A percentile compares a stretch with the other conserved stretches of the same genome.
Evolutionary conservation across 495 filamentous ascomycete species (phyloP).

Genomic region (Tricharina praecox): DNA sequence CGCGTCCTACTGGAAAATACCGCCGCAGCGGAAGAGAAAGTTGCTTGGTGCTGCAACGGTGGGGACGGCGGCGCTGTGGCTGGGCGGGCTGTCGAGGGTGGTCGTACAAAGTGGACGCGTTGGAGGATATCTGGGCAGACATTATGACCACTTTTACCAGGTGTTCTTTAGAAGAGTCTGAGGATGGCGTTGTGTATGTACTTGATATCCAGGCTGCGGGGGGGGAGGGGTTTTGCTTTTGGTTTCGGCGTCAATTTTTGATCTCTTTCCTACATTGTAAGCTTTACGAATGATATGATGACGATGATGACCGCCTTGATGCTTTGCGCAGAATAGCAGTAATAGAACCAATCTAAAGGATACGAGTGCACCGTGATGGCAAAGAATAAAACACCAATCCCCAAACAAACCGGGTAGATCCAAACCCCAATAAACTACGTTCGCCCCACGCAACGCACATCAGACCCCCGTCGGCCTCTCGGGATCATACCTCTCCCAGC

Average conservation of each 20-base stretch:
- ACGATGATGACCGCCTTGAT: too few relatives aligned
- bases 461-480: conserved; percentile 13
- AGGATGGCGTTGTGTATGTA: too few relatives aligned
- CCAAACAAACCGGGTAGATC: not conserved
- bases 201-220: too few relatives aligned
- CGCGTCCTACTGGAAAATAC: conserved; percentile 30
- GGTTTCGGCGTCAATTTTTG: too few relatives aligned
- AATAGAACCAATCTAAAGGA: not conserved
- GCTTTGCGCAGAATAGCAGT: too few relatives aligned
- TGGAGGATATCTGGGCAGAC: conserved; percentile 58
- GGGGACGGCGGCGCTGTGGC: conserved; percentile 48
- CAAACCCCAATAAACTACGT: not conserved
- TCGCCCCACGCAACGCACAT: not conserved
- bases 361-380: not conserved
- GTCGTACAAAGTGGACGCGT: conserved; percentile 55
- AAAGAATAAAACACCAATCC: not conserved
- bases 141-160: conserved; percentile 55
- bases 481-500: conserved; percentile 21
- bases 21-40: conserved; percentile 47
- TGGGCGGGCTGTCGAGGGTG: conserved; percentile 62
- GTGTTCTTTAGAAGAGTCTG: conserved; percentile 14
- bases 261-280: too few relatives aligned
- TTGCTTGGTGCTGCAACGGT: conserved; percentile 45
- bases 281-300: too few relatives aligned
- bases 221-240: too few relatives aligned